phyloP scores from a whole-genome alignment of 106 monocot species.

The Posidonia australis region DNA sequence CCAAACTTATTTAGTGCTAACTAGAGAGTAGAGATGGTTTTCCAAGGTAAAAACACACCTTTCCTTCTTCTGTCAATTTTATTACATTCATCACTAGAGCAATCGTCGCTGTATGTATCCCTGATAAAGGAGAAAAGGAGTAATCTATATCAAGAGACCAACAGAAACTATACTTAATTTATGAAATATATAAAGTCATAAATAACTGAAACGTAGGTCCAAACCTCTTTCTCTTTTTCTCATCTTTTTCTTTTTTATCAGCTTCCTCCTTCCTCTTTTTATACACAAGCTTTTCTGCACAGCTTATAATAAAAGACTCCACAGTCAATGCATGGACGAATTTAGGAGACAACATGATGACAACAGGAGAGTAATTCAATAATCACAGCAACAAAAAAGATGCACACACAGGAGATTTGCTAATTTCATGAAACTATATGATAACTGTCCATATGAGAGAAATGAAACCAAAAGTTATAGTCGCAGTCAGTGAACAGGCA shows the following conservation, averaged over 20 bases:
- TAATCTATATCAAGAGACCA: background rate
- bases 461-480: no score
- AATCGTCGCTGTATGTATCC: background rate
- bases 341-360: background rate
- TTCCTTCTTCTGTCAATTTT: conserved; percentile 9
- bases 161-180: background rate
- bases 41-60: conserved; percentile 5
- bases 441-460: no score
- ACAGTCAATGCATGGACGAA: background rate
- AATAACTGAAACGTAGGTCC: no score
- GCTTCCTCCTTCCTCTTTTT: conserved; percentile 39
- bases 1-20: background rate
- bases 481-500: no score
- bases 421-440: no score
- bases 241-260: conserved; percentile 18
- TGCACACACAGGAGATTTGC: no score
- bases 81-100: conserved; percentile 3
- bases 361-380: background rate
- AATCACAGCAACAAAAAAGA: conserved; percentile 1
- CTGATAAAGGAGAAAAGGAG: background rate
- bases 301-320: conserved; percentile 20
- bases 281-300: conserved; percentile 73
- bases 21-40: background rate
- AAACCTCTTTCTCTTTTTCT: conserved; percentile 36
- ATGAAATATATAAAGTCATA: no score